Conservation (phyloP, 495 filamentous ascomycete species). For the Jackrogersella multiformis region DNA sequence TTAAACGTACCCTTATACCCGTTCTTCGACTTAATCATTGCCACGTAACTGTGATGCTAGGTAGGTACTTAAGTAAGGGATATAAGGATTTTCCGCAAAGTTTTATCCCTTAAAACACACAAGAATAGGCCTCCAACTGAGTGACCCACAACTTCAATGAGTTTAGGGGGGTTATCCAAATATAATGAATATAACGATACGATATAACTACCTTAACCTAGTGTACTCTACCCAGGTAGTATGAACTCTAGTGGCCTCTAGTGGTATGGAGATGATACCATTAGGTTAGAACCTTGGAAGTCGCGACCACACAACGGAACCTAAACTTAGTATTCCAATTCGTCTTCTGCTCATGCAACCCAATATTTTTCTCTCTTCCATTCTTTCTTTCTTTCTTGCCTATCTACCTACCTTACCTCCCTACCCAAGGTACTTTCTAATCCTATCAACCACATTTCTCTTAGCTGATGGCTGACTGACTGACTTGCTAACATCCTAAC, state of each 20-base stretch:
- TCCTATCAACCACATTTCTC: slow-evolving; percentile 19
- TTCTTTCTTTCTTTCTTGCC: background rate
- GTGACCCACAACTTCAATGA: slow-evolving; percentile 1
- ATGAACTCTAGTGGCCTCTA: slow-evolving; percentile 2
- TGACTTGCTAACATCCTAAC: too few species aligned
- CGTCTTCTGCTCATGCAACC: background rate
- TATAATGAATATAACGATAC: background rate
- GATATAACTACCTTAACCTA: too few species aligned
- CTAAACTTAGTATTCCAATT: slow-evolving; percentile 9
- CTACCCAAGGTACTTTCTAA: background rate
- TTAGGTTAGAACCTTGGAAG: background rate
- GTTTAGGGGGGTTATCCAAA: slow-evolving; percentile 4
- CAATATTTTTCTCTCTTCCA: background rate
- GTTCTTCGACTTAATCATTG: background rate
- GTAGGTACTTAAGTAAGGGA: slow-evolving; percentile 7
- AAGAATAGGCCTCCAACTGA: slow-evolving; percentile 6
- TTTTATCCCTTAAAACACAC: slow-evolving; percentile 4
- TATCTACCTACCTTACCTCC: background rate
- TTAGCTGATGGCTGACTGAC: slow-evolving; percentile 12
- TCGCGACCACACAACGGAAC: slow-evolving; percentile 2
- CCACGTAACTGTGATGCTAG: background rate
- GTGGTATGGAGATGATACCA: slow-evolving; percentile 2
- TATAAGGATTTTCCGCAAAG: slow-evolving; percentile 13
- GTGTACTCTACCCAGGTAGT: too few species aligned
- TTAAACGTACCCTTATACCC: too few species aligned